These are phyloP conservation scores for Aspergillus bridgeri DNA, from an alignment of 495 filamentous ascomycete species.

Conservation along the genomic window DNA sequence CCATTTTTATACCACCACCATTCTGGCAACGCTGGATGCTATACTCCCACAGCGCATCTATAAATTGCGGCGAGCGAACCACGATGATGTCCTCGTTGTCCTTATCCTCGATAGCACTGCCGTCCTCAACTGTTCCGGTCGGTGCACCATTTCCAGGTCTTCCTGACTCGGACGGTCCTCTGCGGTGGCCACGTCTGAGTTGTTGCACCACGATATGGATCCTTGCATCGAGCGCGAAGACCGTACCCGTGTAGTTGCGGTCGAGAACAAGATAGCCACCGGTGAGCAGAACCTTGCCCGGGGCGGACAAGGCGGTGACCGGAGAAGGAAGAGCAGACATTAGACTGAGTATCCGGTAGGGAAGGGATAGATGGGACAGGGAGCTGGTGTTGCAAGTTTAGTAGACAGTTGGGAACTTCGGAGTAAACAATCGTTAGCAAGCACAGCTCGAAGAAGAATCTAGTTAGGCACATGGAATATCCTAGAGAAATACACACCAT, in stretches of 20 bases:
- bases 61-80: constrained; percentile 88
- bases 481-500: background rate
- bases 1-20: constrained; percentile 73
- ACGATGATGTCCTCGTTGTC: constrained; percentile 56
- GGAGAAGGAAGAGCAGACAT: constrained; percentile 11
- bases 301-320: constrained; percentile 74
- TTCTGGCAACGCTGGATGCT: constrained; percentile 61
- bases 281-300: constrained; percentile 91
- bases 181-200: constrained; percentile 35
- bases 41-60: constrained; percentile 82
- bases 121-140: constrained; percentile 8
- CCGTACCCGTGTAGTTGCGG: constrained; percentile 78
- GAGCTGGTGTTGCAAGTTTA: background rate
- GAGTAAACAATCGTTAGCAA: background rate
- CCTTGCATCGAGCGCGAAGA: constrained; percentile 90
- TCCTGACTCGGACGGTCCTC: constrained; percentile 21
- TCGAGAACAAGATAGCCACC: constrained; percentile 96
- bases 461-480: background rate
- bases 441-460: background rate
- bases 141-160: constrained; percentile 11
- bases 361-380: background rate
- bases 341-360: background rate
- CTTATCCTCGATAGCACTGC: constrained; percentile 19
- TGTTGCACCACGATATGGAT: constrained; percentile 79
- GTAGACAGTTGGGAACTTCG: background rate